phyloP scores from a whole-genome alignment of 441 rosid species.

The Pelargonium cotyledonis region DNA sequence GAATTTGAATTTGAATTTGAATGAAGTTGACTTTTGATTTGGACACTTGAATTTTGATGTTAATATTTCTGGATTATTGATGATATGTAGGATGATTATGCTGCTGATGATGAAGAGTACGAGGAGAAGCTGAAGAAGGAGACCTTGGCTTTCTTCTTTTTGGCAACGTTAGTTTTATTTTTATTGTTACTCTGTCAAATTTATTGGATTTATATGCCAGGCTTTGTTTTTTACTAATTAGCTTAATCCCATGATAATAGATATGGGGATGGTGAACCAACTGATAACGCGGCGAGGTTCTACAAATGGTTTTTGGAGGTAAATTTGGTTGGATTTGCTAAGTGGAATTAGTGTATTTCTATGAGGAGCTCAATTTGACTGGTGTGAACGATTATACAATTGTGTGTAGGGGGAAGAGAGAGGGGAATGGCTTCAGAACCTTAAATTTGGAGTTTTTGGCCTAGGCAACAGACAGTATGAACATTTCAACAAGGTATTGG shows the following conservation, averaged over 20 bases:
- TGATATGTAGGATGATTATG: slow-evolving; percentile 73
- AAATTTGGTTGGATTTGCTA: slow-evolving; percentile 25
- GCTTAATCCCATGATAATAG: slow-evolving; percentile 35
- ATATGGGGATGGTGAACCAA: slow-evolving; percentile 99
- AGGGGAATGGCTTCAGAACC: slow-evolving; percentile 62
- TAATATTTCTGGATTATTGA: slow-evolving; percentile 11
- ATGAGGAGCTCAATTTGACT: not conserved
- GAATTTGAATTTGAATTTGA: not conserved
- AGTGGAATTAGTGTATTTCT: not conserved
- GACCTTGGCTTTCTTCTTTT: slow-evolving; percentile 59
- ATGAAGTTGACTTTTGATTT: not conserved
- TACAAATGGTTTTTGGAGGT: slow-evolving; percentile 97
- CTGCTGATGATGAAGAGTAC: slow-evolving; percentile 87
- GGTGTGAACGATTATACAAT: slow-evolving; percentile 26
- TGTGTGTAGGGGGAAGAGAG: slow-evolving; percentile 56
- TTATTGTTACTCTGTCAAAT: slow-evolving; percentile 11
- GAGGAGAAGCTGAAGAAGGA: slow-evolving; percentile 85
- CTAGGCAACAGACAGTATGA: slow-evolving; percentile 96
- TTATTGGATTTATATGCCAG: not conserved
- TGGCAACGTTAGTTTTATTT: slow-evolving; percentile 20
- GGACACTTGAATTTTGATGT: not conserved
- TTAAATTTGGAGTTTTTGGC: slow-evolving; percentile 86
- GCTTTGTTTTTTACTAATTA: slow-evolving; percentile 9
- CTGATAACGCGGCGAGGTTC: slow-evolving; percentile 97
- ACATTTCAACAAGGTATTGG: slow-evolving; percentile 80